These are phyloP conservation scores for Diaporthe citri DNA, from an alignment of 2,329 filamentous ascomycete genomes.

Conservation along the genomic window DNA sequence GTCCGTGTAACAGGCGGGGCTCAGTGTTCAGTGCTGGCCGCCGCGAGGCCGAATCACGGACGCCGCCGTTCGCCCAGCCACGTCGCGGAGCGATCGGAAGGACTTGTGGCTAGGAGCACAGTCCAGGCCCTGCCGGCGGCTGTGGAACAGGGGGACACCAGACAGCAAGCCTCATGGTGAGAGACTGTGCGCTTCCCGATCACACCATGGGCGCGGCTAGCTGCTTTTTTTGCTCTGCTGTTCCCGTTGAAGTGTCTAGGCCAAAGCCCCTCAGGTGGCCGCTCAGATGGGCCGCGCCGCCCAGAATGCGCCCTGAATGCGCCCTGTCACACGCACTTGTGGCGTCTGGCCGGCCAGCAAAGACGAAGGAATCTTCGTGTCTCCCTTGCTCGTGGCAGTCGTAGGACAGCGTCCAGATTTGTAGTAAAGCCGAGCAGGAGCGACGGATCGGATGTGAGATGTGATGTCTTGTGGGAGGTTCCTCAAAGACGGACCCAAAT, in stretches of 20 bases:
- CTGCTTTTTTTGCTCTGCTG: conserved; percentile 36
- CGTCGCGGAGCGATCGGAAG: conserved; percentile 23
- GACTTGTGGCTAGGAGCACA: conserved; percentile 21
- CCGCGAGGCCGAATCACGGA: conserved; percentile 19
- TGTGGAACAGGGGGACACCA: conserved; percentile 27
- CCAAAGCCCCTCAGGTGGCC: conserved; percentile 30
- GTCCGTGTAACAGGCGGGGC: conserved; percentile 29
- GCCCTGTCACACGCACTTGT: conserved; percentile 20
- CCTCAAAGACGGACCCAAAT: conserved; percentile 39
- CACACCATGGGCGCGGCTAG: conserved; percentile 32
- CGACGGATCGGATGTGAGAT: conserved; percentile 38
- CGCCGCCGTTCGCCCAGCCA: conserved; percentile 26
- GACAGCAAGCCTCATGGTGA: conserved; percentile 12
- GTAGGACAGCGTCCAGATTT: conserved; percentile 32
- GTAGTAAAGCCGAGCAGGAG: conserved; percentile 35
- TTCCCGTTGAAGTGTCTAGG: conserved; percentile 9
- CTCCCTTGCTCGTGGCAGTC: conserved; percentile 19
- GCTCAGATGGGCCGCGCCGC: conserved; percentile 23
- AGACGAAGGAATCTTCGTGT: background rate
- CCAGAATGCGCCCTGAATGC: conserved; percentile 18
- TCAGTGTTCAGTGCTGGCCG: conserved; percentile 7
- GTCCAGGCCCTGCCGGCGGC: conserved; percentile 26
- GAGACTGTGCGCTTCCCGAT: conserved; percentile 33
- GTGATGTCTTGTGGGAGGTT: conserved; percentile 39
- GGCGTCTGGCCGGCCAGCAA: conserved; percentile 10